Conservation (phyloP, 805 yeast species). For the Candida qinlingensis region DNA sequence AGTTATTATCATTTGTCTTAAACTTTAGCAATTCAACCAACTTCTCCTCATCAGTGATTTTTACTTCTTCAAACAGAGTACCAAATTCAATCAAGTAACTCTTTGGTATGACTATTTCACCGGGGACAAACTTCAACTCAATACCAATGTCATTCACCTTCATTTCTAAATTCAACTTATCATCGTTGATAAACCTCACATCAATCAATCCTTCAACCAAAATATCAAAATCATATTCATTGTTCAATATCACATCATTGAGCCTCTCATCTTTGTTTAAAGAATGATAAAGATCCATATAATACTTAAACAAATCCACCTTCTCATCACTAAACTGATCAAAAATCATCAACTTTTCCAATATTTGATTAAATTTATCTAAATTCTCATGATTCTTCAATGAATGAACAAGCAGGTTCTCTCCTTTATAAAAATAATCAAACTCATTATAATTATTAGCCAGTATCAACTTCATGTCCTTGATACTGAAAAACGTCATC, state of each 20-base stretch:
- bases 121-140: not conserved
- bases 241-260: conserved; percentile 12
- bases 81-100: not conserved
- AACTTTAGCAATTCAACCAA: not conserved
- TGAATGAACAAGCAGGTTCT: conserved; percentile 14
- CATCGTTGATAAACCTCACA: conserved; percentile 16
- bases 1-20: conserved; percentile 5
- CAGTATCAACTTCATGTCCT: conserved; percentile 18
- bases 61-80: conserved; percentile 1
- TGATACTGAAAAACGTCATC: conserved; percentile 6
- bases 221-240: conserved; percentile 15
- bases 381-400: conserved; percentile 14
- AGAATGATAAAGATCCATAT: conserved; percentile 6
- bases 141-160: conserved; percentile 7
- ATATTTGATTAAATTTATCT: conserved; percentile 14
- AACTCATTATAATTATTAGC: conserved; percentile 23
- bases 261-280: conserved; percentile 4
- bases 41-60: not conserved
- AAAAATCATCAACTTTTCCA: conserved; percentile 16
- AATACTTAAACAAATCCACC: conserved; percentile 19
- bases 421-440: conserved; percentile 14
- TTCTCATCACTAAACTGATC: conserved; percentile 21
- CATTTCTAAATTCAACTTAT: conserved; percentile 4
- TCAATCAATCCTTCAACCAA: conserved; percentile 8
- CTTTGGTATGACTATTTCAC: conserved; percentile 2